Base-by-base conservation (phyloP, 1,284 basidiomycete genomes). In the Cutaneotrichosporon mucoides region DNA sequence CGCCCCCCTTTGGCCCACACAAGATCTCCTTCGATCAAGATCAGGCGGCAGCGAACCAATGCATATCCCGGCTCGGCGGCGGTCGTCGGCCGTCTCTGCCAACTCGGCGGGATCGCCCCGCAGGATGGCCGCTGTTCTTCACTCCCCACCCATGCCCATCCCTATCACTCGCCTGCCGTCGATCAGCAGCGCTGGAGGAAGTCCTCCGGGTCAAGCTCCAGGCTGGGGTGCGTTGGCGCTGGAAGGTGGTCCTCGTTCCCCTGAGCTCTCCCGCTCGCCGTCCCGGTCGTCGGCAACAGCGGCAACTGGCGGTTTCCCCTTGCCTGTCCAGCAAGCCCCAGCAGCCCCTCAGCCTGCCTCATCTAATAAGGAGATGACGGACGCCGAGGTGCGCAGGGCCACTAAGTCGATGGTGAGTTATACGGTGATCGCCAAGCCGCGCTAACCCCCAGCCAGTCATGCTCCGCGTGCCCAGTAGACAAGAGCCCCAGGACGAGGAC, bases 101-200 rank as follows among this genome's bases (percentile, higher is more conserved):
- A 24, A 34, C 6, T 50, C 38, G 3, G 36, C 49, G 15, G 44
- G 40, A 8, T 62, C 61, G 6, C 61, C 57, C 0, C 57, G 60
- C 24, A 53, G 59, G 42, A 34, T 59, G 33, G 46, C 58, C 2
- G 47, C 53, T 0, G 57, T 76, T 13, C 70, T 77, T 12, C 68
- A 69, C 11, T 69, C 68, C 5, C 72, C 77, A 4, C 77, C 77
- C 3, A 73, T 76, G 68, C 77, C 77, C 6, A 73, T 67, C 24
- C 77, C 76, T 1, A 79, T 79, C 56, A 73, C 75, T 47, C 74
- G 76, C 54, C 64, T 78, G 15, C 77, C 77, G 1, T 73, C 73
- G 0, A 41, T 79, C 11, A 34, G 42, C 24, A 24, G 24, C 24
- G 3, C 24, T 7, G n/a, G 13, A 11, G 42, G 38, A 8, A 40